Evolutionary conservation across 371 early-diverging fungal genomes (phyloP).

Genomic region (Smittium culicis): DNA sequence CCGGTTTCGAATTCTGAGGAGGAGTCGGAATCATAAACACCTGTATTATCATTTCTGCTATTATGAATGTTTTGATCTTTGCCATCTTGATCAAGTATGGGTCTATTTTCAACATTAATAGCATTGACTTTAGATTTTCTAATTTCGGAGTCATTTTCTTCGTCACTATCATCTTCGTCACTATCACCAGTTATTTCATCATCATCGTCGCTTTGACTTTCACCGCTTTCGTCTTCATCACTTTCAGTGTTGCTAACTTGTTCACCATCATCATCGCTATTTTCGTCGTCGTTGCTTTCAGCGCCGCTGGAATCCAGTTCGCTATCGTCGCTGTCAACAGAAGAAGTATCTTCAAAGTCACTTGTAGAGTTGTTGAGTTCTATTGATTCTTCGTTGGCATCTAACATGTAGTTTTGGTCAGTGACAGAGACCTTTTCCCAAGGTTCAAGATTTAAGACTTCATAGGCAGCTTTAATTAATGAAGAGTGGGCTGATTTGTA

Average conservation of each 20-base stretch:
- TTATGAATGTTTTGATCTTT: not conserved
- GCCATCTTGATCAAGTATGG: not conserved
- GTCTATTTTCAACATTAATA: not conserved
- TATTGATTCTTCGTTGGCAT: conserved; percentile 49
- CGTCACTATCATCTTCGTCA: not conserved
- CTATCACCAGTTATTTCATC: not conserved
- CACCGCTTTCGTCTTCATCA: conserved; percentile 12
- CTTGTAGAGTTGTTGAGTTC: conserved; percentile 33
- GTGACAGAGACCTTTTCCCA: conserved; percentile 34
- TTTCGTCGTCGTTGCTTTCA: conserved; percentile 10
- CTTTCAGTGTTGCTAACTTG: conserved; percentile 14
- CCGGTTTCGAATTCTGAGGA: conserved; percentile 15
- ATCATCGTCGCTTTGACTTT: conserved; percentile 10
- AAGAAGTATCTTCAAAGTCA: not conserved
- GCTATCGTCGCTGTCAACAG: conserved; percentile 11
- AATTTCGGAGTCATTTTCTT: not conserved
- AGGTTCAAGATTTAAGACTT: conserved; percentile 35
- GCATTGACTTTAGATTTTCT: not conserved
- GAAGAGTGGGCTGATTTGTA: conserved; percentile 37
- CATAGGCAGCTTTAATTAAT: conserved; percentile 51
- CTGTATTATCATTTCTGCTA: too few species aligned
- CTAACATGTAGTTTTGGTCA: conserved; percentile 47
- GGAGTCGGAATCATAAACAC: too few species aligned
- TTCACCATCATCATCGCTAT: conserved; percentile 9
- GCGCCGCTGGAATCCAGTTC: conserved; percentile 15